Evolutionary conservation across 2,329 filamentous ascomycete species (phyloP).

Genomic region (Trichoderma simmonsii): DNA sequence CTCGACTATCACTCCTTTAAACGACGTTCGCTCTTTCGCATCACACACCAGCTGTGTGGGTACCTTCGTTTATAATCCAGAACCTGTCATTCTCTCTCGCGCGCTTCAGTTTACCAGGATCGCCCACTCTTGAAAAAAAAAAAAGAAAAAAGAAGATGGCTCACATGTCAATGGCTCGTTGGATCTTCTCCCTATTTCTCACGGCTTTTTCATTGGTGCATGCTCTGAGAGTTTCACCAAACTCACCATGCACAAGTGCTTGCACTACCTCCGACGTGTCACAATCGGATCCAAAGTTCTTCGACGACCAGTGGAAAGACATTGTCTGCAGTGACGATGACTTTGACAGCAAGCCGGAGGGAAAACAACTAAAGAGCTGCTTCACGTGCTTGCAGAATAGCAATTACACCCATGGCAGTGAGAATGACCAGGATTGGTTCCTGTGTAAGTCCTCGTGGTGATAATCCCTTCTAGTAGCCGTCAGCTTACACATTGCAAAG

Average conservation of each 20-base stretch:
- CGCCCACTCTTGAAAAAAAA: background rate
- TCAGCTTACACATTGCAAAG: conserved; percentile 29
- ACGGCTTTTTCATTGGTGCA: conserved; percentile 29
- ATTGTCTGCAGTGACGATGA: conserved; percentile 48
- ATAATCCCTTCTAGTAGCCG: background rate
- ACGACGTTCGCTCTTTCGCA: background rate
- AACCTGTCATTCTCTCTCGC: background rate
- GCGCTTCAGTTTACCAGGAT: background rate
- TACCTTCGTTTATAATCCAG: background rate
- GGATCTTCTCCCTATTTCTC: conserved; percentile 12
- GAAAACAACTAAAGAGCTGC: conserved; percentile 48
- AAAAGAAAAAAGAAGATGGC: conserved; percentile 9
- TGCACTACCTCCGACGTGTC: conserved; percentile 46
- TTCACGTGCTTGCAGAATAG: conserved; percentile 53
- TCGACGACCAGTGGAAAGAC: conserved; percentile 42
- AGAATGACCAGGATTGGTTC: conserved; percentile 56
- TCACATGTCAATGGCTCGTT: background rate
- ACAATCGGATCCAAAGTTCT: conserved; percentile 45
- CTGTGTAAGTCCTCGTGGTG: conserved; percentile 45
- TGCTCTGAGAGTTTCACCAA: conserved; percentile 49
- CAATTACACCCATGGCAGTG: conserved; percentile 42
- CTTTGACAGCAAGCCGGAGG: conserved; percentile 37
- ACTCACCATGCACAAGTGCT: conserved; percentile 52
- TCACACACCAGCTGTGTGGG: background rate
- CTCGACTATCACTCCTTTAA: background rate